Percentiles rank a stretch among this genome's conserved stretches.
Conservation (phyloP, 768 basidiomycete genomes). For the Guyanaporus albipodus region DNA sequence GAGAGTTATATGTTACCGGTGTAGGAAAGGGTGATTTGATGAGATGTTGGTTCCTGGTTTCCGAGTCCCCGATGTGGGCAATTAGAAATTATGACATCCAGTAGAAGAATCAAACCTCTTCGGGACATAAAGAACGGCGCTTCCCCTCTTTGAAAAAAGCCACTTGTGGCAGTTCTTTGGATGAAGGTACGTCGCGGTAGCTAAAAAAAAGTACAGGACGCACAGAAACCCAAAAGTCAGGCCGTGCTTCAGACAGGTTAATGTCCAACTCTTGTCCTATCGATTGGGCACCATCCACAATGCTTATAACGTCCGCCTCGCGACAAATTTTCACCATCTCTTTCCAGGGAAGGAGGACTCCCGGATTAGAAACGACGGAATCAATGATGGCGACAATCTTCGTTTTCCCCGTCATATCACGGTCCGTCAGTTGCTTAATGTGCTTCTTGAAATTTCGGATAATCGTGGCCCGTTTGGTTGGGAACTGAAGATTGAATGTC, state of each 20-base stretch:
- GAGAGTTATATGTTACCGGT: constrained; percentile 47
- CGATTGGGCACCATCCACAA: constrained; percentile 81
- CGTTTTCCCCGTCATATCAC: constrained; percentile 24
- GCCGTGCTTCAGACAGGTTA: constrained; percentile 49
- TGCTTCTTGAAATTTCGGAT: constrained; percentile 44
- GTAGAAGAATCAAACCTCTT: constrained; percentile 37
- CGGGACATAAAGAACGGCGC: constrained; percentile 73
- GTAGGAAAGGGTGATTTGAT: constrained; percentile 61
- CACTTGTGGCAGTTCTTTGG: constrained; percentile 81
- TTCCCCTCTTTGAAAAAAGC: constrained; percentile 66
- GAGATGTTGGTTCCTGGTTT: constrained; percentile 55
- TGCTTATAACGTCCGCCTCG: constrained; percentile 55
- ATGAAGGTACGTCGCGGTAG: background rate
- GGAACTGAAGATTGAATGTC: constrained; percentile 51
- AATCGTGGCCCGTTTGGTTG: constrained; percentile 53
- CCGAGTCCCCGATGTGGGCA: background rate
- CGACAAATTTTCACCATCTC: constrained; percentile 62
- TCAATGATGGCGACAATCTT: constrained; percentile 71
- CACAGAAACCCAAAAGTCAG: constrained; percentile 81
- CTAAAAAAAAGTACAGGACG: constrained; percentile 15
- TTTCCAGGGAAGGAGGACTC: constrained; percentile 64
- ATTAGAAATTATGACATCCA: background rate
- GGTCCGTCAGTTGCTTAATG: constrained; percentile 29
- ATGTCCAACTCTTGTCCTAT: constrained; percentile 68
- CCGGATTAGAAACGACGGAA: constrained; percentile 59